Base-by-base conservation (phyloP, 2,329 filamentous ascomycete genomes). In the Tympanopsis confertula region DNA sequence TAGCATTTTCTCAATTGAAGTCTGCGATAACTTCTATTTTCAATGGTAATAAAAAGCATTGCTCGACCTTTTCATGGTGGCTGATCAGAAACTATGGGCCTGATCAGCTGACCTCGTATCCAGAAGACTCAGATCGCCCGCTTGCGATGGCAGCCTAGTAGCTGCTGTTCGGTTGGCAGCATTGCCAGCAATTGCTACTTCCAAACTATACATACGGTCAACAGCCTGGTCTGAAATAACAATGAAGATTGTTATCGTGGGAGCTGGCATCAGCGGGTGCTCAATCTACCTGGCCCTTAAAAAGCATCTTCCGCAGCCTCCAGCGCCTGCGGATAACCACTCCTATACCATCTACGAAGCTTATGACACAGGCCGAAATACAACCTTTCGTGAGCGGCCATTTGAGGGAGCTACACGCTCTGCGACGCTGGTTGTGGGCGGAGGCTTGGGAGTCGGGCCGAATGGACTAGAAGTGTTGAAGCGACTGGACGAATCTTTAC, bases 241-340 rank as follows among this genome's bases (percentile, higher is more conserved):
- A 39, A 62, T 63, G 60, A 62, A 59, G 41, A 60, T 65, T 26
- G 48, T 56, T 17, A 62, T 65, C 13, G 48, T 65, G 26, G 62
- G 62, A n/a, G 61, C 49, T 13, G 62, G 59, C 20, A 62, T 65
- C 40, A 50, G 52, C 36, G 61, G 61, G 19, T 59, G 58, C 37
- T 40, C 55, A 10, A 48, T 48, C 28, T 65, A 63, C 38, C 51
- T 64, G 7, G 50, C 53, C 20, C 47, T 65, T 4, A 52, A 52
- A 37, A 63, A 63, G 38, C 55, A 59, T 37, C 54, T 65, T 5
- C 55, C 52, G 3, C 29, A 39, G 26, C 42, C 47, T 14, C 32
- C 42, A 17, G 35, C 35, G 12, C 20, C 41, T 1, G 26, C 37
- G 5, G 37, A 43, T 18, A 42, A 47, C 5, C 51, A 60, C 38